Conservation (phyloP, 2,329 filamentous ascomycete genomes). For the Hypoxylon sp. region DNA sequence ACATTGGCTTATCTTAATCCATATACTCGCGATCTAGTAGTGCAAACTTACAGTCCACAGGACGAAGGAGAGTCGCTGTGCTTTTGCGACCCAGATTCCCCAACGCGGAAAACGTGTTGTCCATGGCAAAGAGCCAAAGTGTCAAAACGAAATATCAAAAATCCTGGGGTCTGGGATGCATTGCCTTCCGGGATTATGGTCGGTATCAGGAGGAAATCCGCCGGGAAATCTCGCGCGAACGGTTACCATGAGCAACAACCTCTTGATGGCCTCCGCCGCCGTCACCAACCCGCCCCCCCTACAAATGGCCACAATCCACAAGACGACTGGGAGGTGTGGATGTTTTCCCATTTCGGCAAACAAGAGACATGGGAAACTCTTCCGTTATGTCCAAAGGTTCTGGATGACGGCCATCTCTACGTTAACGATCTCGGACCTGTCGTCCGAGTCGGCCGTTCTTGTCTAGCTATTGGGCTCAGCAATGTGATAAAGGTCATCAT, state of each 20-base stretch:
- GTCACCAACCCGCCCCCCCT: conserved; percentile 36
- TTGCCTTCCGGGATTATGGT: conserved; percentile 68
- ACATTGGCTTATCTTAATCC: conserved; percentile 69
- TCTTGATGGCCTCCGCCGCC: conserved; percentile 44
- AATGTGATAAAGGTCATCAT: conserved; percentile 77
- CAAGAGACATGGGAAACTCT: conserved; percentile 56
- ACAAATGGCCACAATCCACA: conserved; percentile 35
- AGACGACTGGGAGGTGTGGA: conserved; percentile 64
- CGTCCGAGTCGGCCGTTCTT: conserved; percentile 67
- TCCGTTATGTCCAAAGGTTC: conserved; percentile 53
- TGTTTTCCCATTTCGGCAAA: conserved; percentile 56
- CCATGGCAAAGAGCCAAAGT: conserved; percentile 62
- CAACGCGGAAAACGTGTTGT: conserved; percentile 55
- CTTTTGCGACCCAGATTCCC: conserved; percentile 56
- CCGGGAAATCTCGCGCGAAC: conserved; percentile 37
- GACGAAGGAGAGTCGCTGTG: conserved; percentile 65
- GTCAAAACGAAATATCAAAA: conserved; percentile 61
- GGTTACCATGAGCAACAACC: conserved; percentile 29
- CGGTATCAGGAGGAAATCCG: conserved; percentile 63
- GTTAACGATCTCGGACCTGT: conserved; percentile 73
- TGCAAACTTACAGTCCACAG: conserved; percentile 69
- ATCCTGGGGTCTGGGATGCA: conserved; percentile 72
- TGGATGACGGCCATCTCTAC: conserved; percentile 64
- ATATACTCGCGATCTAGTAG: conserved; percentile 67
- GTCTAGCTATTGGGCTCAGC: conserved; percentile 75